A percentile compares a stretch with the other conserved stretches of the same genome.
Evolutionary conservation across 257 asterid genomes (phyloP).

Genomic region (Nicotiana otophora): DNA sequence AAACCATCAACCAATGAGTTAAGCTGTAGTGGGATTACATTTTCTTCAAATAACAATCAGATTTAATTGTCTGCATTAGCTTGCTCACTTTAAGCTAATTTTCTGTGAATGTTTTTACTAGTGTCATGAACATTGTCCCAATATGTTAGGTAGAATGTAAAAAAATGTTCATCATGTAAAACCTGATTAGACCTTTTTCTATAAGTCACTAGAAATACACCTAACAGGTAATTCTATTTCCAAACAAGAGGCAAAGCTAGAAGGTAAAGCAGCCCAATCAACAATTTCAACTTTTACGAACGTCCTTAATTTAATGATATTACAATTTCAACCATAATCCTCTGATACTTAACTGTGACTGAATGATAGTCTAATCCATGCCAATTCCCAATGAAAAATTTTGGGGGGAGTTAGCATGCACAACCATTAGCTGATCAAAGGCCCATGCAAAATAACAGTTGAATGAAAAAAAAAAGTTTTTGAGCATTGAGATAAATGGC

Average conservation of each 20-base stretch:
- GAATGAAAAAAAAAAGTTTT: too few species aligned
- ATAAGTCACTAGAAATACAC: neutral
- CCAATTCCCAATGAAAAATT: neutral
- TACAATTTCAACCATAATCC: neutral
- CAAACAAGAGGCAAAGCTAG: neutral
- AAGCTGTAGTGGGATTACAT: neutral
- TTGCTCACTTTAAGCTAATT: neutral
- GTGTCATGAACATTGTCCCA: neutral
- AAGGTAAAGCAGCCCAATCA: constrained; percentile 1
- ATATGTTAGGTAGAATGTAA: neutral
- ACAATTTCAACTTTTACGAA: neutral
- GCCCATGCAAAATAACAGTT: too few species aligned
- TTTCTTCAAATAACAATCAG: neutral
- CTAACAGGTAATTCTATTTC: neutral
- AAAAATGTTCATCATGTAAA: neutral
- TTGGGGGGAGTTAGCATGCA: neutral
- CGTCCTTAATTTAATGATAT: neutral
- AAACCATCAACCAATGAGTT: too few species aligned
- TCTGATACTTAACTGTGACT: neutral
- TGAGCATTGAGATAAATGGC: too few species aligned
- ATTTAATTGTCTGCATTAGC: neutral
- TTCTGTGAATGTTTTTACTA: neutral
- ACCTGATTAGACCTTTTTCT: neutral
- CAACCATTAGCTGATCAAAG: too few species aligned
- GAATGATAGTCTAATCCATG: neutral